Percentiles rank a stretch among this genome's conserved stretches.
These are phyloP conservation scores for Umbelopsis vinacea DNA, from an alignment of 192 early-diverging fungal genomes.

Conservation along the genomic window DNA sequence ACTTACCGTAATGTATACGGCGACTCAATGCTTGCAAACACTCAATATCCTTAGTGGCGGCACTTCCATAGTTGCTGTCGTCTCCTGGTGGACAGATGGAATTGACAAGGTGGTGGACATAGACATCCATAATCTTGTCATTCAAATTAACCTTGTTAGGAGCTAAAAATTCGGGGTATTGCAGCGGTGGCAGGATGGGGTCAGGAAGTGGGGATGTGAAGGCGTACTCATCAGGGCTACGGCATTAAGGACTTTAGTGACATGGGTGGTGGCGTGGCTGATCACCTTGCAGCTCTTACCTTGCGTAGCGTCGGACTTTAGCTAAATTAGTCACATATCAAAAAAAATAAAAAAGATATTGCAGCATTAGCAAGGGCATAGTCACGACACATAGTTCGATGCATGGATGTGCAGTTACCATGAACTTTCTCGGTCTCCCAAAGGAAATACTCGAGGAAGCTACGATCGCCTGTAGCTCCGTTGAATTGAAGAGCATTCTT, in stretches of 20 bases:
- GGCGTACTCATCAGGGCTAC: constrained; percentile 93
- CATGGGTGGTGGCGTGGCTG: not conserved
- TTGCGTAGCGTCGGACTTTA: constrained; percentile 81
- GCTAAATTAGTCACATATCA: constrained; percentile 38
- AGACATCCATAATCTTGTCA: constrained; percentile 79
- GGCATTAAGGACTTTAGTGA: not conserved
- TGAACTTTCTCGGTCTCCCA: constrained; percentile 92
- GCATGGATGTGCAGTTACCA: constrained; percentile 53
- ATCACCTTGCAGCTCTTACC: constrained; percentile 24
- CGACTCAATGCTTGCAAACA: constrained; percentile 90
- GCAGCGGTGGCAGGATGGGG: constrained; percentile 83
- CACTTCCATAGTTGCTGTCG: constrained; percentile 91
- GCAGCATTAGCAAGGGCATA: not conserved
- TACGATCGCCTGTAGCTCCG: constrained; percentile 58
- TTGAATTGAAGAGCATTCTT: constrained; percentile 69
- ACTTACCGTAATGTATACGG: constrained; percentile 91
- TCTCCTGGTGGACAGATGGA: constrained; percentile 73
- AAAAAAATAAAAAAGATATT: not conserved
- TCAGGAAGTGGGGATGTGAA: constrained; percentile 83
- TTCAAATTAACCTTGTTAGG: constrained; percentile 90
- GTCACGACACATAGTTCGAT: not conserved
- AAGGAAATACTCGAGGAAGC: constrained; percentile 90
- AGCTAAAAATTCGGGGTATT: constrained; percentile 77
- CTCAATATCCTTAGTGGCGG: constrained; percentile 93
- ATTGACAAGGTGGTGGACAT: constrained; percentile 81